Conservation (phyloP, 179 eudicot genomes). For the Dionaea muscipula region DNA sequence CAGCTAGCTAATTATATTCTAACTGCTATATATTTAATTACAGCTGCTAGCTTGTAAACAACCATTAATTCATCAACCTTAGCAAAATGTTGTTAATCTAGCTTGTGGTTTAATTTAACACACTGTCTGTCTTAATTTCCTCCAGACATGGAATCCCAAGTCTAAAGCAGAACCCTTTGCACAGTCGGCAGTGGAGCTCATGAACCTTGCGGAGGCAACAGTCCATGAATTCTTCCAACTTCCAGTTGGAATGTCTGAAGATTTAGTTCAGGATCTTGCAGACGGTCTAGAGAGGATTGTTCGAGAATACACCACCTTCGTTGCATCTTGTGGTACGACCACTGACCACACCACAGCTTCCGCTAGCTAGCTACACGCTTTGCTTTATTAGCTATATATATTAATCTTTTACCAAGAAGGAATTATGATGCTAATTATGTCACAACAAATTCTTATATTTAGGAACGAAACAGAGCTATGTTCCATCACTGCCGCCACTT, state of each 20-base stretch:
- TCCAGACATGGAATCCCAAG: slow-evolving; percentile 90
- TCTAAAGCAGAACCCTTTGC: slow-evolving; percentile 87
- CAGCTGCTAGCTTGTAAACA: too few species aligned
- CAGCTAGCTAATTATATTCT: background rate
- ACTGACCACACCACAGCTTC: too few species aligned
- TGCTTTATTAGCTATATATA: too few species aligned
- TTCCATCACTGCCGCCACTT: slow-evolving; percentile 82
- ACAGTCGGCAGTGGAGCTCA: slow-evolving; percentile 61
- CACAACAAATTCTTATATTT: background rate
- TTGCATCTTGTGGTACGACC: slow-evolving; percentile 71
- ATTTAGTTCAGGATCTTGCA: slow-evolving; percentile 50
- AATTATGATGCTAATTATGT: background rate
- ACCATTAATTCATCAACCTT: too few species aligned
- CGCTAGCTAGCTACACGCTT: too few species aligned
- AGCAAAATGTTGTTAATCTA: too few species aligned
- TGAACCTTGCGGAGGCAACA: slow-evolving; percentile 43
- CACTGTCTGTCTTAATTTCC: background rate
- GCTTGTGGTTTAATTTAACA: too few species aligned
- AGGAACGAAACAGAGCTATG: slow-evolving; percentile 85
- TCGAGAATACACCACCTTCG: slow-evolving; percentile 63
- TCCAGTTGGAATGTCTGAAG: slow-evolving; percentile 56
- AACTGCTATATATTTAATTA: too few species aligned
- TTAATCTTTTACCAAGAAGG: too few species aligned
- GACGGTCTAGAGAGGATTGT: slow-evolving; percentile 61
- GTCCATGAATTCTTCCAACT: slow-evolving; percentile 65